Conservation (phyloP, 495 filamentous ascomycete species). For the Zalerion maritima region DNA sequence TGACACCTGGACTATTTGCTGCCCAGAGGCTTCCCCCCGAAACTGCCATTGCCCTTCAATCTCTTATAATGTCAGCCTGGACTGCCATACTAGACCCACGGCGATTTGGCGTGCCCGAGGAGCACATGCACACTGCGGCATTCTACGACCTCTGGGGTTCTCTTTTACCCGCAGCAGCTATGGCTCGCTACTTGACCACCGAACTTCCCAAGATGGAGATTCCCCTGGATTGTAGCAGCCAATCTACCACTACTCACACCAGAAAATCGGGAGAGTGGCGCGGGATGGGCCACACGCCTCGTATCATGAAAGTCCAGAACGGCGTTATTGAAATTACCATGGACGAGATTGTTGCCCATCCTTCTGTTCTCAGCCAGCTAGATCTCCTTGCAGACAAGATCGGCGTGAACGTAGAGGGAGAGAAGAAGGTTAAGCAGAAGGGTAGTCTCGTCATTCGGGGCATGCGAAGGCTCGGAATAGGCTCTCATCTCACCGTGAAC, state of each 20-base stretch:
- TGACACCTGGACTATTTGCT: too few species aligned
- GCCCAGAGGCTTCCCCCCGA: slow-evolving; percentile 15
- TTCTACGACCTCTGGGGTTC: slow-evolving; percentile 37
- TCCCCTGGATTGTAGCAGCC: too few species aligned
- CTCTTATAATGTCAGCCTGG: slow-evolving; percentile 24
- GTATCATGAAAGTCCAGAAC: slow-evolving; percentile 8
- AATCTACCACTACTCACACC: too few species aligned
- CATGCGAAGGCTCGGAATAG: too few species aligned
- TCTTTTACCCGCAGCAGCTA: slow-evolving; percentile 28
- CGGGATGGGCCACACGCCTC: slow-evolving; percentile 9
- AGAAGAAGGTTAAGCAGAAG: too few species aligned
- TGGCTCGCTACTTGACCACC: slow-evolving; percentile 26
- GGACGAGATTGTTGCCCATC: slow-evolving; percentile 32
- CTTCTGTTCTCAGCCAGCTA: slow-evolving; percentile 33
- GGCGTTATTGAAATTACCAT: slow-evolving; percentile 18
- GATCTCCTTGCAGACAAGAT: slow-evolving; percentile 29
- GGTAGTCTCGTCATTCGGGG: too few species aligned
- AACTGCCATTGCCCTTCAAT: slow-evolving; percentile 18
- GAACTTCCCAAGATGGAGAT: slow-evolving; percentile 19
- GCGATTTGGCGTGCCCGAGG: slow-evolving; percentile 23
- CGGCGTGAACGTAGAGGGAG: too few species aligned
- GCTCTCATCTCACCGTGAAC: too few species aligned
- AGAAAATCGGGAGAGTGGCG: too few species aligned
- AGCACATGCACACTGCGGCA: slow-evolving; percentile 26
- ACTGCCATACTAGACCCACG: slow-evolving; percentile 24